Conservation (phyloP, 2,329 filamentous ascomycete species). For the Apiospora hydei region DNA sequence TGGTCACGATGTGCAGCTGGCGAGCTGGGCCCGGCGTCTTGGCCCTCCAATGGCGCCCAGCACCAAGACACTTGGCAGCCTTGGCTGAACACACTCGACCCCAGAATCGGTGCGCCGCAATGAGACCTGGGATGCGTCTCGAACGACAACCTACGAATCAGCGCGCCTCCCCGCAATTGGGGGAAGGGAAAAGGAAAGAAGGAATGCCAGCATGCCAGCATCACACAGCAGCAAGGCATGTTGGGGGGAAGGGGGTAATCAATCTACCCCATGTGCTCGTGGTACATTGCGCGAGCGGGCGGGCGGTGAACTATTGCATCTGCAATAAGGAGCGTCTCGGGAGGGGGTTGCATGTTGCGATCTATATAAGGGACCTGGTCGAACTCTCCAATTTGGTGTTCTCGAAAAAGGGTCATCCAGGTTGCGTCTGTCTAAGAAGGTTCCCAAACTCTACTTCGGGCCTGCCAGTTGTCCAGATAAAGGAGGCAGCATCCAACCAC, state of each 20-base stretch:
- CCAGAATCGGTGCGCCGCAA: not conserved
- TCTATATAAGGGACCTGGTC: conserved; percentile 8
- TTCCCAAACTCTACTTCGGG: not conserved
- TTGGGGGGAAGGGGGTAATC: not conserved
- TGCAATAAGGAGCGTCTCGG: not conserved
- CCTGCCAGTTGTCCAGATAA: not conserved
- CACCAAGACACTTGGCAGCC: conserved; percentile 22
- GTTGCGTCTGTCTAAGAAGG: not conserved
- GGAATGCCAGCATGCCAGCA: not conserved
- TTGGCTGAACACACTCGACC: conserved; percentile 13
- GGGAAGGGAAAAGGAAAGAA: not conserved
- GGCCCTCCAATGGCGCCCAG: conserved; percentile 21
- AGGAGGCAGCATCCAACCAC: not conserved
- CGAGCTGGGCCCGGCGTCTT: conserved; percentile 4
- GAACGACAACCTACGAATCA: conserved; percentile 6
- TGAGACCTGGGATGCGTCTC: not conserved
- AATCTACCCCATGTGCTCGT: not conserved
- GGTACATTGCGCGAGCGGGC: not conserved
- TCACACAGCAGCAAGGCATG: not conserved
- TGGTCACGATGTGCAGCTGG: not conserved
- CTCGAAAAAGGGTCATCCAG: not conserved
- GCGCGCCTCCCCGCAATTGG: not conserved
- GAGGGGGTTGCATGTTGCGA: not conserved
- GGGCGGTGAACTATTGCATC: not conserved
- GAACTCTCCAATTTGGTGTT: not conserved